Percentiles rank a stretch among this genome's conserved stretches.
These are phyloP conservation scores for Trichoderma brevicompactum DNA, from an alignment of 2,329 filamentous ascomycete genomes.

Conservation along the genomic window DNA sequence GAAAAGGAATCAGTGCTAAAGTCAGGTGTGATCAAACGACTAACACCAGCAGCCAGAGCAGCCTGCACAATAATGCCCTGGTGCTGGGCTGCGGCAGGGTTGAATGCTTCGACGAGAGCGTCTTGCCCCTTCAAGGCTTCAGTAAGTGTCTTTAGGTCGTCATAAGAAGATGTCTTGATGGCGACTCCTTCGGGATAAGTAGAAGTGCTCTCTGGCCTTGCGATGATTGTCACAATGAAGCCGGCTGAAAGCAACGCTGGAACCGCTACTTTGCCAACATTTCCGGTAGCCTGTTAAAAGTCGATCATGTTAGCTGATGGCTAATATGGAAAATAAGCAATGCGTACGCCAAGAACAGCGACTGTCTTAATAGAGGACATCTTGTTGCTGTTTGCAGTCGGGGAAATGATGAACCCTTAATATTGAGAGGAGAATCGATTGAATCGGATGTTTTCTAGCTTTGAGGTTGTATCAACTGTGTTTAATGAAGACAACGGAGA, in stretches of 20 bases:
- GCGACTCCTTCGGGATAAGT: conserved; percentile 2
- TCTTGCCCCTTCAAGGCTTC: conserved; percentile 25
- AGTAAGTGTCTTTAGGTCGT: background rate
- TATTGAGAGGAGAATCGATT: background rate
- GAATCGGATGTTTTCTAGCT: background rate
- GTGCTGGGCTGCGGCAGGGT: conserved; percentile 32
- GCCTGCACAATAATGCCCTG: conserved; percentile 33
- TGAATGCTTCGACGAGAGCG: conserved; percentile 35
- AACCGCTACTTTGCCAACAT: conserved; percentile 3
- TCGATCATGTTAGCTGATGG: background rate
- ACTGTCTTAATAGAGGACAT: conserved; percentile 9
- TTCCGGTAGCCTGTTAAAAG: conserved; percentile 12
- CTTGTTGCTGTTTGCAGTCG: background rate
- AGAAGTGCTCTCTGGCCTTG: conserved; percentile 14
- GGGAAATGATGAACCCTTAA: no score
- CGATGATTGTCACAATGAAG: conserved; percentile 19
- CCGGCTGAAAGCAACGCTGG: conserved; percentile 18
- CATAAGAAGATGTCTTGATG: background rate
- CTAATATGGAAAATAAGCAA: background rate
- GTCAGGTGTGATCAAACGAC: conserved; percentile 33
- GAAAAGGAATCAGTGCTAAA: conserved; percentile 35
- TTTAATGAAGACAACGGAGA: background rate
- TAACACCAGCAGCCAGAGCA: conserved; percentile 30
- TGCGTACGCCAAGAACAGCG: conserved; percentile 14
- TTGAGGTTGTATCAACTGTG: background rate